Base-by-base conservation (phyloP, 495 filamentous ascomycete species). In the Annulohypoxylon stygium region DNA sequence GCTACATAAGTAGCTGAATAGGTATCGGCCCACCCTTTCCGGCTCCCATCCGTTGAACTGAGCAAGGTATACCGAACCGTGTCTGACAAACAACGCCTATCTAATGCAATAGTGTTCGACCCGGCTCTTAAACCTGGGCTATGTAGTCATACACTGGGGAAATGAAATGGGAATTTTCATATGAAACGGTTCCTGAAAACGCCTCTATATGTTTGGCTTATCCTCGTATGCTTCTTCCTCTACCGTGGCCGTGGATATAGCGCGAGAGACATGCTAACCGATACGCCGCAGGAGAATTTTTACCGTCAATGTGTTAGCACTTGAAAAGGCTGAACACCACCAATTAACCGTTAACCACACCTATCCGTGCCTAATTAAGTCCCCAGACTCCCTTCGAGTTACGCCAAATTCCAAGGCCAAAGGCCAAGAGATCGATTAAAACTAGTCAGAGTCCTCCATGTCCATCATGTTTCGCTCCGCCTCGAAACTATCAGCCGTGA, bases 401-500 rank as follows among this genome's bases (percentile, higher is more conserved):
- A n/a, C 37, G 45, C 1, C 33, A 34, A 54, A 62, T 62, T 65
- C 53, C 36, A 10, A 34, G 45, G 36, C 53, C 36, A 10, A 34
- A 34, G 45, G 36, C 53, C 36, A 10, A 34, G 45, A 25, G 10
- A 55, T 18, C 16, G 37, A 39, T 55, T 12, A 30, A 12, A 30
- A 14, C 41, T 61, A 79, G 37, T 79, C 77, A 3, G 77, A 79
- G 60, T 79, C 77, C 54, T 79, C 77, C 77, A 79, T 79, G 47
- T 83, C 81, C 73, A 83, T 69, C 6, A 75, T 65, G 30, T 82
- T 80, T 8, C 80, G 78, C 45, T 81, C 80, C 10, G 71, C 77
- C 50, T 82, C 80, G 10, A 81, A 79, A 53, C 74, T 79, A 14
- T 78, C 79, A 14, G 80, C 80, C 47, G 80, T 81, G 61, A 79